A percentile compares a stretch with the other conserved stretches of the same genome.
Evolutionary conservation across 2,329 filamentous ascomycete species (phyloP).

Genomic region (Tothia fuscella): DNA sequence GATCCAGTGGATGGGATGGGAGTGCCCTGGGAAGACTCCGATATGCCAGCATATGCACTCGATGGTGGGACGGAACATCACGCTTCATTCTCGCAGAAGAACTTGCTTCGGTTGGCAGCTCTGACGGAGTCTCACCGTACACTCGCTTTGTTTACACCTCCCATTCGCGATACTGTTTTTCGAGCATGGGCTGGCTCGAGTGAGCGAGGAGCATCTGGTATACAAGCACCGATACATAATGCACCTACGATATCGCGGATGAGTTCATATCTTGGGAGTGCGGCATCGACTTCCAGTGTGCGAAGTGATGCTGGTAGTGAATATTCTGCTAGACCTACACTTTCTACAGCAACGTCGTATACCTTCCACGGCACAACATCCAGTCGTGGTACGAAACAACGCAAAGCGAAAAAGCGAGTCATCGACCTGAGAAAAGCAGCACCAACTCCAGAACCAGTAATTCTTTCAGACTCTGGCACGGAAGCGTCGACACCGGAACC

Average conservation of each 20-base stretch:
- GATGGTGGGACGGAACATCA: constrained; percentile 73
- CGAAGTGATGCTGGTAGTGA: constrained; percentile 16
- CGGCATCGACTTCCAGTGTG: constrained; percentile 11
- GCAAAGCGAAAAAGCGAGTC: constrained; percentile 71
- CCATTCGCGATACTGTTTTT: constrained; percentile 83
- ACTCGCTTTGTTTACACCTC: constrained; percentile 79
- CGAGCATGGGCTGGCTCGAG: constrained; percentile 77
- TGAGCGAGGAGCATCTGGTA: constrained; percentile 45
- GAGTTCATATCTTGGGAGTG: constrained; percentile 29
- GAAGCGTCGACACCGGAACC: constrained; percentile 9
- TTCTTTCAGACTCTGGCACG: background rate
- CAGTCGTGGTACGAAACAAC: constrained; percentile 40
- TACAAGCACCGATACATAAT: constrained; percentile 22
- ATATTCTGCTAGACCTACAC: constrained; percentile 56
- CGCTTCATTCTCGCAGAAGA: constrained; percentile 91
- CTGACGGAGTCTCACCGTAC: constrained; percentile 83
- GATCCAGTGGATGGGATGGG: constrained; percentile 74
- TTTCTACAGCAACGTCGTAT: constrained; percentile 44
- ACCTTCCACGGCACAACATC: constrained; percentile 46
- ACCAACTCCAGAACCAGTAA: constrained; percentile 12
- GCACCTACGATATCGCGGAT: constrained; percentile 33
- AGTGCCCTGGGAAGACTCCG: constrained; percentile 60
- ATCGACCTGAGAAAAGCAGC: constrained; percentile 60
- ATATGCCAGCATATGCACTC: constrained; percentile 65
- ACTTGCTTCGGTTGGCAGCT: constrained; percentile 68